Base-by-base conservation (phyloP, 2,329 filamentous ascomycete species). In the Ophiostoma montium region DNA sequence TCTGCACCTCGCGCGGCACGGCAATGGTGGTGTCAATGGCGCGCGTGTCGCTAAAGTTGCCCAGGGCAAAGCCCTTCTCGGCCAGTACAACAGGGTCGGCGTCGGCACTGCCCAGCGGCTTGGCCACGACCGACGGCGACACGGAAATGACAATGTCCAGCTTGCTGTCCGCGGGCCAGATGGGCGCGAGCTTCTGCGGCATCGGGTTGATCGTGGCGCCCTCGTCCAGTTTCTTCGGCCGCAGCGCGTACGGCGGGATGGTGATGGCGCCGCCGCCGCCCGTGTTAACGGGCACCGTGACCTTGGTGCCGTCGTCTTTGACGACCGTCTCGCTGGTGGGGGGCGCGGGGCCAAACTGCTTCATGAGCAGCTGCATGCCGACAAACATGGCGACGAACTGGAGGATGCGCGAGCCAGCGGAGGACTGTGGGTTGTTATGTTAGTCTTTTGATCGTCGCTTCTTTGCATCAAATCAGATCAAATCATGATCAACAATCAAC, bases 111-210 rank as follows among this genome's bases (percentile, higher is more conserved):
- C 76, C 75, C 56, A 95, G 71, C 19, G 82, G 74, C 13, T 77
- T 78, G 53, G 86, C 76, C 32, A 76, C 74, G 55, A 84, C 73
- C 10, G 82, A 84, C 12, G 85, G 76, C 44, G 88, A 90, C 49
- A 96, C 76, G 57, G 90, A 92, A 61, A 98, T 76, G 56, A 78
- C 72, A 57, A 98, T 78, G 64, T 98, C 92, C 57, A 98, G 66
- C 52, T 77, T 70, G 58, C 79, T 85, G 61, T 92, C 79, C 44
- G 75, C 69, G 2, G 86, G 80, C 92, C 92, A 98, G 60, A 96
- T 87, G 19, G 92, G 89, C 35, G 84, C 84, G 53, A 95, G 72
- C 50, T 73, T 75, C 56, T 81, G 74, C 1, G 88, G 87, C 16
- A 86, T 66, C 1, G 66, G 63, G 57, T 74, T 84, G 62, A 81